Evolutionary conservation across 306 rosid genomes (phyloP).

Genomic region (Styphnolobium japonicum): DNA sequence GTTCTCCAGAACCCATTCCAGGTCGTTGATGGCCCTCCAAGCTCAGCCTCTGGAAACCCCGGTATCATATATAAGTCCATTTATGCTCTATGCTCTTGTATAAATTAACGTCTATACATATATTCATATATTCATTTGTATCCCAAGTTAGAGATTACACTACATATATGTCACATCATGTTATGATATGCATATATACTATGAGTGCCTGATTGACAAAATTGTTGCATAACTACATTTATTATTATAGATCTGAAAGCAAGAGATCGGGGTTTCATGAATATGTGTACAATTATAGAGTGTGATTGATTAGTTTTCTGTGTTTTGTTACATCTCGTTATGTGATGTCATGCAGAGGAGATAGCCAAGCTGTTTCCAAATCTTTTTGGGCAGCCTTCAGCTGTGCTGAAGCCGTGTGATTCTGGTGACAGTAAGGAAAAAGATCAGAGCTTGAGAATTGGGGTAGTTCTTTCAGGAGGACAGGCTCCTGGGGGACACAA

Average conservation of each 20-base stretch:
- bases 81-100: not conserved
- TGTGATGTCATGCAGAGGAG: slow-evolving; percentile 37
- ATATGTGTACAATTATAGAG: not conserved
- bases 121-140: too few species aligned
- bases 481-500: slow-evolving; percentile 79
- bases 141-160: not conserved
- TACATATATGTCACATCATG: not conserved
- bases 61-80: slow-evolving; percentile 12
- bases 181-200: not conserved
- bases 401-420: slow-evolving; percentile 32
- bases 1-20: slow-evolving; percentile 54
- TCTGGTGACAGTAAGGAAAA: not conserved
- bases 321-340: not conserved
- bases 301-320: not conserved
- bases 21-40: slow-evolving; percentile 58
- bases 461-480: slow-evolving; percentile 71
- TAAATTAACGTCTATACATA: too few species aligned
- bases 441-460: slow-evolving; percentile 49
- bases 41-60: slow-evolving; percentile 72
- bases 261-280: not conserved
- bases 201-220: not conserved
- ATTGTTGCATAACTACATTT: too few species aligned
- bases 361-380: slow-evolving; percentile 58
- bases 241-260: not conserved
- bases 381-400: slow-evolving; percentile 66